These are phyloP conservation scores for Phytophthora boehmeriae DNA, from an alignment of 352 stramenopile species.

Conservation along the genomic window DNA sequence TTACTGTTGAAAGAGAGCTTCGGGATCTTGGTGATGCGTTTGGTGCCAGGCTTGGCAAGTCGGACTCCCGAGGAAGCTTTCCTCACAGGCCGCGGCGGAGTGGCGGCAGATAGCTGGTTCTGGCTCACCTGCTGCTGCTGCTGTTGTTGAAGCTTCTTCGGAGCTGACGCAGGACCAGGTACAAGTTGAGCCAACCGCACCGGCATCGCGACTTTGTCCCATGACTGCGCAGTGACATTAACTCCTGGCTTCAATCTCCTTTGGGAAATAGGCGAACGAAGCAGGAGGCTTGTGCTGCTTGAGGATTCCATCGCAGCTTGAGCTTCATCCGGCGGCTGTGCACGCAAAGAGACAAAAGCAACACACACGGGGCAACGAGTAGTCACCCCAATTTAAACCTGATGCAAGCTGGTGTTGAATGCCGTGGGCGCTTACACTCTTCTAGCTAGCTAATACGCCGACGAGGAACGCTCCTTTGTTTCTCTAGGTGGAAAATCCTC, in stretches of 20 bases:
- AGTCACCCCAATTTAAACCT: slow-evolving; percentile 28
- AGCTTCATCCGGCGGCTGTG: slow-evolving; percentile 9
- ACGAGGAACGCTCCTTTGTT: slow-evolving; percentile 12
- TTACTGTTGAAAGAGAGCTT: slow-evolving; percentile 28
- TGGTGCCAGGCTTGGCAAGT: slow-evolving; percentile 4
- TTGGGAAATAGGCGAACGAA: not conserved
- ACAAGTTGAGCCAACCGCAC: slow-evolving; percentile 15
- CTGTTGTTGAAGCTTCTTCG: slow-evolving; percentile 25
- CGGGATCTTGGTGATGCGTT: slow-evolving; percentile 39
- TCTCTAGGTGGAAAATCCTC: slow-evolving; percentile 31
- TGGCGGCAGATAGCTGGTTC: slow-evolving; percentile 12
- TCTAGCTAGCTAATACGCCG: slow-evolving; percentile 12
- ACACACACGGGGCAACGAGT: slow-evolving; percentile 18
- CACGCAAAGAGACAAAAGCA: not conserved
- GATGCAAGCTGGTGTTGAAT: slow-evolving; percentile 24
- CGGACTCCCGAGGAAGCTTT: slow-evolving; percentile 7
- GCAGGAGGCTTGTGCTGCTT: slow-evolving; percentile 6
- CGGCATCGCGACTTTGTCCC: slow-evolving; percentile 14
- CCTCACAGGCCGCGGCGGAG: slow-evolving; percentile 2
- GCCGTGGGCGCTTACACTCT: slow-evolving; percentile 11
- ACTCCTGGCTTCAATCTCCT: slow-evolving; percentile 8
- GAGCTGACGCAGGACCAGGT: slow-evolving; percentile 6
- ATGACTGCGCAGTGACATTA: not conserved
- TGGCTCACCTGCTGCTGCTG: slow-evolving; percentile 17
- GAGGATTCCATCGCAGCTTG: slow-evolving; percentile 19